These are phyloP conservation scores for Auricularia cornea DNA, from an alignment of 768 basidiomycete species.

Conservation along the genomic window DNA sequence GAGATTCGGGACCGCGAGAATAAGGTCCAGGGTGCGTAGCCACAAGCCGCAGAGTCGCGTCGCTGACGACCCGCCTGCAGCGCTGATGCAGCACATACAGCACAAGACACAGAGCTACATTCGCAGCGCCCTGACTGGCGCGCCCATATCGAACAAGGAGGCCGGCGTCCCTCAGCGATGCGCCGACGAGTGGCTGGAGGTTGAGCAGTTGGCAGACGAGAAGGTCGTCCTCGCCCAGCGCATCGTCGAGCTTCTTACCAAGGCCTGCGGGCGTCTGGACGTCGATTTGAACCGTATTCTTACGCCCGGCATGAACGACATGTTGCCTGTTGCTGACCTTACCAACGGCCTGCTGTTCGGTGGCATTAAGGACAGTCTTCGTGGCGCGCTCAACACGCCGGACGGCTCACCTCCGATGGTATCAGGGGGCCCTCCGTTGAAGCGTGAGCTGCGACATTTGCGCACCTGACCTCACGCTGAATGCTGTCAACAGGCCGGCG, in stretches of 20 bases:
- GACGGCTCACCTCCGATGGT: constrained; percentile 9
- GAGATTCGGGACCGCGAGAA: constrained; percentile 40
- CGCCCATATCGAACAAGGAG: constrained; percentile 19
- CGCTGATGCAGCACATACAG: constrained; percentile 29
- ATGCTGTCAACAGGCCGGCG: neutral
- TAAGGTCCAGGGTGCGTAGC: constrained; percentile 30
- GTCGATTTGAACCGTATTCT: constrained; percentile 28
- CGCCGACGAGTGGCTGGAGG: constrained; percentile 18
- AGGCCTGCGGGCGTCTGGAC: constrained; percentile 40
- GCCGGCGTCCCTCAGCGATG: constrained; percentile 29
- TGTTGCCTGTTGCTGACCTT: neutral
- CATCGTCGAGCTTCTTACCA: constrained; percentile 35
- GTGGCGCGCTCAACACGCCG: constrained; percentile 2
- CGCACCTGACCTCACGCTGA: neutral
- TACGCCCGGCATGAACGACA: constrained; percentile 16
- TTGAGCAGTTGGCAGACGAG: constrained; percentile 35
- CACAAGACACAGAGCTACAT: constrained; percentile 37
- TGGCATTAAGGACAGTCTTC: neutral
- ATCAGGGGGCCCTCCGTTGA: neutral
- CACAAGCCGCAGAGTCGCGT: neutral
- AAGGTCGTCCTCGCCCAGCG: constrained; percentile 35
- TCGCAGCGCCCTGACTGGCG: constrained; percentile 27
- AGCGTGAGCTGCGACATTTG: neutral
- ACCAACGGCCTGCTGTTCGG: neutral
- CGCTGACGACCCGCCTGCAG: neutral